These are phyloP conservation scores for Aspergillus novofumigatus DNA, from an alignment of 2,329 filamentous ascomycete species.

Conservation along the genomic window DNA sequence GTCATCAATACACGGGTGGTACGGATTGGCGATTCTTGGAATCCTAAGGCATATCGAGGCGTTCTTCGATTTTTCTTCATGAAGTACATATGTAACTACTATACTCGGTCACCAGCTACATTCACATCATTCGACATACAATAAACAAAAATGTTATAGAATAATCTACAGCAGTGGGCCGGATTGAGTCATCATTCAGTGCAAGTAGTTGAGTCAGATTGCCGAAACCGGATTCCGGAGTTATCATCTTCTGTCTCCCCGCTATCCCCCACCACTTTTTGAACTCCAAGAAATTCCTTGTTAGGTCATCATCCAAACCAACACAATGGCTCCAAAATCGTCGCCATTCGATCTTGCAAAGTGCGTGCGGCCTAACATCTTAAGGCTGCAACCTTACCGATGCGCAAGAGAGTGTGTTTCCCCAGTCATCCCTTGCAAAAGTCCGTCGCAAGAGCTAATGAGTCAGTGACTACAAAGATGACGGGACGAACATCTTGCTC, in stretches of 20 bases:
- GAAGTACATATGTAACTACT: slow-evolving; percentile 11
- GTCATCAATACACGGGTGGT: slow-evolving; percentile 9
- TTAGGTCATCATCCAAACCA: slow-evolving; percentile 1
- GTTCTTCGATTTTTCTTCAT: slow-evolving; percentile 6
- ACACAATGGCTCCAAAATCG: slow-evolving; percentile 34
- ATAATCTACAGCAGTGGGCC: not conserved
- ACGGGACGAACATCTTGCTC: slow-evolving; percentile 90
- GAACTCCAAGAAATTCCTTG: slow-evolving; percentile 5
- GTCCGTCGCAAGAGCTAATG: slow-evolving; percentile 19
- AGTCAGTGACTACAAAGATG: slow-evolving; percentile 92
- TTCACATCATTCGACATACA: not conserved
- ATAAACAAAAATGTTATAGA: not conserved
- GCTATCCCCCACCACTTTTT: slow-evolving; percentile 14
- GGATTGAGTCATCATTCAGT: not conserved
- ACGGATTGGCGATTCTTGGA: not conserved
- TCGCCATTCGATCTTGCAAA: slow-evolving; percentile 67
- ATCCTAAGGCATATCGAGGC: slow-evolving; percentile 15
- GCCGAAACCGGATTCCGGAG: slow-evolving; percentile 17
- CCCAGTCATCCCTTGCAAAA: slow-evolving; percentile 5
- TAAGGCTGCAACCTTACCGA: slow-evolving; percentile 72
- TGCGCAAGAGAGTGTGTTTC: slow-evolving; percentile 71
- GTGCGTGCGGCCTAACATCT: slow-evolving; percentile 72
- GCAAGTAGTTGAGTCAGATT: not conserved
- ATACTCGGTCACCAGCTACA: not conserved
- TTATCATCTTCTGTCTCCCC: slow-evolving; percentile 11